Conservation (phyloP, 2,329 filamentous ascomycete genomes). For the Balansia obtecta region DNA sequence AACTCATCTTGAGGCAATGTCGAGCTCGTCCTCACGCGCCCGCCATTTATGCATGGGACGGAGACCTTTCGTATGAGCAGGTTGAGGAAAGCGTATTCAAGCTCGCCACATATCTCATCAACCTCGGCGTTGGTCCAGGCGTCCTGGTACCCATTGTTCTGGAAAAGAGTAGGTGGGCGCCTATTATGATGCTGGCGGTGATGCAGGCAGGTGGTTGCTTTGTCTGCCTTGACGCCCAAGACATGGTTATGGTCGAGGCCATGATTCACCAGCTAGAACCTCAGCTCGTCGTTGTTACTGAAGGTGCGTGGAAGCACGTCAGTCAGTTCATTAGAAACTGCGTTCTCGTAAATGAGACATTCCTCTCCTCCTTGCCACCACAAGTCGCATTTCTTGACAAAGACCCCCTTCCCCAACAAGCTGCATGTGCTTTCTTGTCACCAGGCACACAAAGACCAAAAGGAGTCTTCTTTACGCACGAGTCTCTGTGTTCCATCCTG, state of each 20-base stretch:
- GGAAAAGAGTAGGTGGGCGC: slow-evolving; percentile 56
- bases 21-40: slow-evolving; percentile 24
- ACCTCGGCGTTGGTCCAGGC: slow-evolving; percentile 36
- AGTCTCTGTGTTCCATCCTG: slow-evolving; percentile 41
- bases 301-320: slow-evolving; percentile 27
- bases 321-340: slow-evolving; percentile 27
- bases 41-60: slow-evolving; percentile 33
- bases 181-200: slow-evolving; percentile 56
- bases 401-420: slow-evolving; percentile 28
- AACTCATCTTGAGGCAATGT: slow-evolving; percentile 30
- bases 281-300: slow-evolving; percentile 31
- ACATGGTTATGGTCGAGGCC: slow-evolving; percentile 27
- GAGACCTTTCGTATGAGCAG: slow-evolving; percentile 29
- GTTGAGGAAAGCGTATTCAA: slow-evolving; percentile 25
- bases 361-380: slow-evolving; percentile 23
- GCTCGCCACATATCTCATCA: slow-evolving; percentile 33
- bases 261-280: slow-evolving; percentile 32
- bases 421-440: slow-evolving; percentile 50
- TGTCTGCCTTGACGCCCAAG: slow-evolving; percentile 34
- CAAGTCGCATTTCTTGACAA: slow-evolving; percentile 18
- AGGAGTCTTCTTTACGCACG: slow-evolving; percentile 50
- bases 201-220: slow-evolving; percentile 46
- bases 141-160: slow-evolving; percentile 53
- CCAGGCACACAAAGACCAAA: slow-evolving; percentile 38
- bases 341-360: slow-evolving; percentile 28